These are phyloP conservation scores for Coprinopsis marcescibilis DNA, from an alignment of 768 basidiomycete genomes.

Conservation along the genomic window DNA sequence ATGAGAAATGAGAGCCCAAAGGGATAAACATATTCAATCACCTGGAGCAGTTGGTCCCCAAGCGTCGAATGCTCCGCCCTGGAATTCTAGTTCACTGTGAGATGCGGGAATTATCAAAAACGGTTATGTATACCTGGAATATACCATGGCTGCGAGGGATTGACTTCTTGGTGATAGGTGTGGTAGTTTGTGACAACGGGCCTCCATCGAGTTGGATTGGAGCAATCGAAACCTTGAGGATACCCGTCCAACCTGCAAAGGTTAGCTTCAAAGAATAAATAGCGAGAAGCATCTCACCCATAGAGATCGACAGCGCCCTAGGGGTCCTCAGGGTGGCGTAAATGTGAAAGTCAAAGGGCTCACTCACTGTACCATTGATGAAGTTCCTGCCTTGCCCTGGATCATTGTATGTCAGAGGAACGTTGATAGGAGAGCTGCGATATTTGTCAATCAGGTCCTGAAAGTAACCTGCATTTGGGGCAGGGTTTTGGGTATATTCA, in stretches of 20 bases:
- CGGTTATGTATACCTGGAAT: conserved; percentile 45
- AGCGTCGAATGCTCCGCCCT: conserved; percentile 75
- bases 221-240: conserved; percentile 79
- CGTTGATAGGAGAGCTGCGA: conserved; percentile 49
- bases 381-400: conserved; percentile 53
- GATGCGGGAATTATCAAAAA: too few relatives aligned
- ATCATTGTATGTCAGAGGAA: conserved; percentile 75
- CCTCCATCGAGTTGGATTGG: conserved; percentile 60
- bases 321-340: too few relatives aligned
- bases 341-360: too few relatives aligned
- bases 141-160: conserved; percentile 60
- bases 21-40: too few relatives aligned
- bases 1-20: too few relatives aligned
- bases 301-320: conserved; percentile 76
- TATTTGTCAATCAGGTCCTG: conserved; percentile 53
- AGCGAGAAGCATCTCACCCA: too few relatives aligned
- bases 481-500: conserved; percentile 55
- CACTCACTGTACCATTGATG: conserved; percentile 64
- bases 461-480: conserved; percentile 52
- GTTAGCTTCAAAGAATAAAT: too few relatives aligned
- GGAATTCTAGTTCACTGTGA: too few relatives aligned
- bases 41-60: conserved; percentile 77
- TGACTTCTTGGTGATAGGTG: conserved; percentile 49
- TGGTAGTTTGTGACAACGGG: conserved; percentile 61
- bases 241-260: conserved; percentile 71